A percentile compares a stretch with the other conserved stretches of the same genome.
phyloP scores from a whole-genome alignment of 108 stramenopile species.

The Licmophora abbreviata region DNA sequence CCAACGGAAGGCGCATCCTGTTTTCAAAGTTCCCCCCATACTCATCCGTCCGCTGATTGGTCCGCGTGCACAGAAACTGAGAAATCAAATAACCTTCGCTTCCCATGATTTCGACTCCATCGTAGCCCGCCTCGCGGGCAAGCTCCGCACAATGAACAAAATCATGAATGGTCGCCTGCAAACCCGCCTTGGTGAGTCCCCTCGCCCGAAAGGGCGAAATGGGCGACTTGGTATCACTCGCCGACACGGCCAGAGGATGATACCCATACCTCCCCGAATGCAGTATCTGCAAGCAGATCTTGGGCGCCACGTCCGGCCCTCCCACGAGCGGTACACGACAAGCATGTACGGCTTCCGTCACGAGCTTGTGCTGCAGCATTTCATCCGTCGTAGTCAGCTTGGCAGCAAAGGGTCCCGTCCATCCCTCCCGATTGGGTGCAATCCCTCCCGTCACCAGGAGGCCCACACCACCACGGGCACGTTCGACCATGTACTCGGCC shows the following conservation, averaged over 20 bases:
- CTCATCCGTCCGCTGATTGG: conserved; percentile 87
- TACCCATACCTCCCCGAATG: conserved; percentile 95
- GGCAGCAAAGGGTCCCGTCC: conserved; percentile 87
- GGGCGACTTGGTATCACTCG: conserved; percentile 81
- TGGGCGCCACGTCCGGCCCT: conserved; percentile 25
- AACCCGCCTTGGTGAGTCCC: conserved; percentile 56
- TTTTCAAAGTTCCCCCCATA: conserved; percentile 87
- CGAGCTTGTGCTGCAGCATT: conserved; percentile 75
- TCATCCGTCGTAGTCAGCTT: conserved; percentile 79
- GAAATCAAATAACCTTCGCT: conserved; percentile 96
- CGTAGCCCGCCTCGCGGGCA: conserved; percentile 91
- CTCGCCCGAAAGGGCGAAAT: conserved; percentile 79
- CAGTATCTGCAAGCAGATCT: conserved; percentile 87
- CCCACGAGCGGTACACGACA: conserved; percentile 49
- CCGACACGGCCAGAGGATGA: conserved; percentile 88
- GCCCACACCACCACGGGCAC: conserved; percentile 89
- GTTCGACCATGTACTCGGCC: conserved; percentile 88
- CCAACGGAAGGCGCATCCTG: conserved; percentile 83
- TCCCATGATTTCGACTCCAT: conserved; percentile 98
- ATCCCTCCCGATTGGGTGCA: conserved; percentile 87
- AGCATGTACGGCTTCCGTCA: conserved; percentile 86
- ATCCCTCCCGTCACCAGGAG: conserved; percentile 98
- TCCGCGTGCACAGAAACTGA: conserved; percentile 85
- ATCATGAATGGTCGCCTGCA: conserved; percentile 80
- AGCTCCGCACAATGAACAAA: conserved; percentile 82